Conservation (phyloP, 768 basidiomycete genomes). For the Tulasnella sp. region DNA sequence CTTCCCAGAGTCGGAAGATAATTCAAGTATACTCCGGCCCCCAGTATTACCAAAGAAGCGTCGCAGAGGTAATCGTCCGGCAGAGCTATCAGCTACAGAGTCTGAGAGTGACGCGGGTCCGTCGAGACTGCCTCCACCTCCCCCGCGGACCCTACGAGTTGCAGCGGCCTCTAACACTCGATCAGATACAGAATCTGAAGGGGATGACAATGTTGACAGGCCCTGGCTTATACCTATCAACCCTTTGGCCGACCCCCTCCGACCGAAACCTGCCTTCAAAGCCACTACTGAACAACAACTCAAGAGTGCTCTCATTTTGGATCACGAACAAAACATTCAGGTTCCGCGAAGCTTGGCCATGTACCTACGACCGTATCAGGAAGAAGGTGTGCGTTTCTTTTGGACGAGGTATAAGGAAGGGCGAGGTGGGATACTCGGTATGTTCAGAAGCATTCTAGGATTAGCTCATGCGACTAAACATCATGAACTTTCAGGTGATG, state of each 20-base stretch:
- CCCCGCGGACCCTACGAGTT: too few relatives aligned
- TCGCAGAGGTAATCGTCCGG: neutral
- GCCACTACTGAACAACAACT: constrained; percentile 5
- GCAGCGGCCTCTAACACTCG: too few relatives aligned
- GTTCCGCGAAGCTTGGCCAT: constrained; percentile 52
- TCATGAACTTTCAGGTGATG: constrained; percentile 40
- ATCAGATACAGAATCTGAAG: constrained; percentile 11
- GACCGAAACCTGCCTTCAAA: constrained; percentile 3
- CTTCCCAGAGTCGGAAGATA: too few relatives aligned
- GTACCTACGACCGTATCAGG: constrained; percentile 83
- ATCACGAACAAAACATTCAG: neutral
- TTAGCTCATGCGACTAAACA: neutral
- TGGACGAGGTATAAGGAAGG: constrained; percentile 57
- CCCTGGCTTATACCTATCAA: neutral
- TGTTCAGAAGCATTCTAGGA: neutral
- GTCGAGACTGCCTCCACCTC: neutral
- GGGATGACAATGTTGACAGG: neutral
- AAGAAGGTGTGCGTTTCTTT: constrained; percentile 76
- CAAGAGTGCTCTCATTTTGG: neutral
- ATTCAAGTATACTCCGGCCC: neutral
- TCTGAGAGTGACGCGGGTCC: neutral
- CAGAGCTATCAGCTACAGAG: neutral
- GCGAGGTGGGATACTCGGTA: constrained; percentile 70
- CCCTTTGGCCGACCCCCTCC: constrained; percentile 3
- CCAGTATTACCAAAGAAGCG: neutral